Percentiles rank a stretch among this genome's conserved stretches.
These are phyloP conservation scores for Aspergillus sp. DNA, from an alignment of 2,329 filamentous ascomycete genomes.

Conservation along the genomic window DNA sequence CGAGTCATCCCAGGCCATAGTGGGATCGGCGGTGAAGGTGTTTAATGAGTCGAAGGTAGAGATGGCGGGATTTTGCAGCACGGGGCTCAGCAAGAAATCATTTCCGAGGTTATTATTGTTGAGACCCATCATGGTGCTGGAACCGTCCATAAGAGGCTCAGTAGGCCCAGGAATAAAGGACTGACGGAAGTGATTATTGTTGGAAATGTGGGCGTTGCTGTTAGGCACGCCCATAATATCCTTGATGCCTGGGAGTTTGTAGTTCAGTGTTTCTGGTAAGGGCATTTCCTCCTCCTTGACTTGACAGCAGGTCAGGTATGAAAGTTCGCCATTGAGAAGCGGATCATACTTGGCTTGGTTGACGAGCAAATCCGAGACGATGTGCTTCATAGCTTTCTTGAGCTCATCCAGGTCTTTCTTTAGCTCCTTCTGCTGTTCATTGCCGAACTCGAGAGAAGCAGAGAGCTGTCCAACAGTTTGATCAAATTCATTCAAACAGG, in stretches of 20 bases:
- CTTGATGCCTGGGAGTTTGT: not conserved
- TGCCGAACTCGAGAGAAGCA: slow-evolving; percentile 26
- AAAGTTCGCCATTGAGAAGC: slow-evolving; percentile 35
- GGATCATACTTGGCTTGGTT: slow-evolving; percentile 34
- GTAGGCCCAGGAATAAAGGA: not conserved
- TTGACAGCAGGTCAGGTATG: slow-evolving; percentile 47
- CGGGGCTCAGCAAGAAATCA: not conserved
- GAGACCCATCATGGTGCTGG: not conserved
- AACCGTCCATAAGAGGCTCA: not conserved
- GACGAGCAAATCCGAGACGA: slow-evolving; percentile 36
- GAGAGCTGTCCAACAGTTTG: slow-evolving; percentile 25
- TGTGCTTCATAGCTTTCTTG: slow-evolving; percentile 38
- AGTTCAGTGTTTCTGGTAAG: not conserved
- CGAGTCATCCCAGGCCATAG: not conserved
- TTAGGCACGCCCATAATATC: not conserved
- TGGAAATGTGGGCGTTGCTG: not conserved
- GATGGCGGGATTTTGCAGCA: not conserved
- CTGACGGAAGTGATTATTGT: not conserved
- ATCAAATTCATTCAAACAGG: slow-evolving; percentile 43
- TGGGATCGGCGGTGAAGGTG: not conserved
- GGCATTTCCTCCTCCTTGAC: slow-evolving; percentile 28
- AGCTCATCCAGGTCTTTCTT: slow-evolving; percentile 31
- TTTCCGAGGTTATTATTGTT: not conserved
- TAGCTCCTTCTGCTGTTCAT: slow-evolving; percentile 23
- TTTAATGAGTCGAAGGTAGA: not conserved